Base-by-base conservation (phyloP, 345 rosid species). In the Dipteronia dyeriana region DNA sequence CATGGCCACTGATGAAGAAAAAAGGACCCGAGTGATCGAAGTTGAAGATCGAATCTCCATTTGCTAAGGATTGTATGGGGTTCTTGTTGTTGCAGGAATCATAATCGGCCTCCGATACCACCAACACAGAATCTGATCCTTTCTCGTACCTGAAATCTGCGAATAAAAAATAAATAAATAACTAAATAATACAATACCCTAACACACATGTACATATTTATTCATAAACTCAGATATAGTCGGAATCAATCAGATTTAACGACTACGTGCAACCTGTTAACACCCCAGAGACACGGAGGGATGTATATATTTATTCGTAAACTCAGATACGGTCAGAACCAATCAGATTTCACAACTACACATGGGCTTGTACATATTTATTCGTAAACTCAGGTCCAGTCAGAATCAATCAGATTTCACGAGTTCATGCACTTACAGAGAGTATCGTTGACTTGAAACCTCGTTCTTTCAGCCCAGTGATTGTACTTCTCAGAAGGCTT, bases 361-460 rank as follows among this genome's bases (percentile, higher is more conserved):
- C 31, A 29, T 3, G 31, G 31, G 31, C 31, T 29, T 29, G 31
- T 29, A 29, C 31, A 2, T 29, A 2, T 29, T 29, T 1, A 29
- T 29, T 29, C 31, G 31, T 29, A 29, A 29, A 29, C 31, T 29
- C 31, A 2, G 0, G 2, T 29, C 4, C 38, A 4, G 38, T 34
- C 6, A 34, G 6, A 34, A 34, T 34, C 38, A 34, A 34, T 34
- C 38, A 34, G 38, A 34, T 34, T 34, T 34, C 38, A 34, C 38
- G 6, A 34, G 38, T 34, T 5, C 38, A 34, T 34, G 38, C 38
- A 34, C 87, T 79, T 87, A 90, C 97, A 49, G 71, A 94, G 91
- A 75, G 92, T 89, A 78, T 94, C 97, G 76, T 92, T 92, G 70
- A 91, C 88, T 87, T 87, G 97, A 78, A 95, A 95, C 80, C 98